Conservation (phyloP, 306 rosid genomes). For the Alnus glutinosa region DNA sequence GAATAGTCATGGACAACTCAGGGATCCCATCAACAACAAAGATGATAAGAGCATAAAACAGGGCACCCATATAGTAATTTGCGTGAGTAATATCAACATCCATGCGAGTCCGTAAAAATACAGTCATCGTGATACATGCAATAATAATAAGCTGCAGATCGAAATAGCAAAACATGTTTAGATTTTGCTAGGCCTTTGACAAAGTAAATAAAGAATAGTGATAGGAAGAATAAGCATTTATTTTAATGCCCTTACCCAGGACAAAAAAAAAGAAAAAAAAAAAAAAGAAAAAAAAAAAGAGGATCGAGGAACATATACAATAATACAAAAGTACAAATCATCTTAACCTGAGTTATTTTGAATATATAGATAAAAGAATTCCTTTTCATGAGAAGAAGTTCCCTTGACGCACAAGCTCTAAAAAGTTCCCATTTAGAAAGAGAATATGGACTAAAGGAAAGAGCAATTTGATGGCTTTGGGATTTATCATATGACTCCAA, state of each 20-base stretch:
- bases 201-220: background rate
- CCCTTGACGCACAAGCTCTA: conserved; percentile 47
- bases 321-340: background rate
- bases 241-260: background rate
- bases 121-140: conserved; percentile 49
- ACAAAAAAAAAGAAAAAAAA: background rate
- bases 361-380: conserved; percentile 38
- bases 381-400: conserved; percentile 46
- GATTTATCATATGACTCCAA: conserved; percentile 25
- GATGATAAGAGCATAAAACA: conserved; percentile 35
- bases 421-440: conserved; percentile 49
- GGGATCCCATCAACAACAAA: conserved; percentile 48
- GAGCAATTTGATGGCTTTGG: conserved; percentile 23
- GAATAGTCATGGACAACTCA: conserved; percentile 45
- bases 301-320: background rate
- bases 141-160: conserved; percentile 38
- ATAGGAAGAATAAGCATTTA: background rate
- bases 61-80: conserved; percentile 44
- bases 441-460: conserved; percentile 26
- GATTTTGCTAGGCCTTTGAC: background rate
- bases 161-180: background rate
- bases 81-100: conserved; percentile 32
- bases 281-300: background rate
- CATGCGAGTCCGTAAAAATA: conserved; percentile 45
- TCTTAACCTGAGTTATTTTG: conserved; percentile 42